Percentiles rank a stretch among this genome's conserved stretches.
Conservation (phyloP, 768 basidiomycete genomes). For the Lentinus brumalis region DNA sequence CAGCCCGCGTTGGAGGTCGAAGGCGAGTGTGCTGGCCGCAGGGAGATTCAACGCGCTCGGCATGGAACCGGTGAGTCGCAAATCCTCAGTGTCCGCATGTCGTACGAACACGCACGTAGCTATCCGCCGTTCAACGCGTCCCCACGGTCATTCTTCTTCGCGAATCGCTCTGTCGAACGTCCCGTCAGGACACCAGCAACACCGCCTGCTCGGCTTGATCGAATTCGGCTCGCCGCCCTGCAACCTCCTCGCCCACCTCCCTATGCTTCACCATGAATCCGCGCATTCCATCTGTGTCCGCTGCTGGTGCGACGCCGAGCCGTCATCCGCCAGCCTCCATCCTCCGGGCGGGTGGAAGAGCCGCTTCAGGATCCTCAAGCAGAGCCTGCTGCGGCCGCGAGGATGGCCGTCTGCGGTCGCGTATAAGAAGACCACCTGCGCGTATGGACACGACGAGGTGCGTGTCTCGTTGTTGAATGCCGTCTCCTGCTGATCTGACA, state of each 20-base stretch:
- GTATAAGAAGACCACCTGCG: conserved; percentile 91
- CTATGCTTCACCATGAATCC: conserved; percentile 64
- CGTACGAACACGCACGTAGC: conserved; percentile 34
- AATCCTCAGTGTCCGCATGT: not conserved
- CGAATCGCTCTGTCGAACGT: no score
- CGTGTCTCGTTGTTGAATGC: not conserved
- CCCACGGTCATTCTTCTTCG: conserved; percentile 62
- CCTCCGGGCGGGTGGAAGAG: conserved; percentile 54
- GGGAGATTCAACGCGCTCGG: conserved; percentile 47
- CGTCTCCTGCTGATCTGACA: not conserved
- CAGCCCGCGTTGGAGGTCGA: conserved; percentile 90
- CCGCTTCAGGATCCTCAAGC: conserved; percentile 55
- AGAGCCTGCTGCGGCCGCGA: conserved; percentile 17
- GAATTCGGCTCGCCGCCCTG: conserved; percentile 95
- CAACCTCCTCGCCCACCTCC: conserved; percentile 61
- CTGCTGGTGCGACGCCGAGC: conserved; percentile 73
- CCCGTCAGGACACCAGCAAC: conserved; percentile 38
- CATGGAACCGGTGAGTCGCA: conserved; percentile 44
- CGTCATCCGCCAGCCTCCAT: no score
- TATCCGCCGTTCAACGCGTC: conserved; percentile 50
- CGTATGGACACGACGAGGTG: conserved; percentile 91
- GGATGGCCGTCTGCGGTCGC: conserved; percentile 70
- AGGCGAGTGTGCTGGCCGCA: conserved; percentile 60
- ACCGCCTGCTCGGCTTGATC: conserved; percentile 36
- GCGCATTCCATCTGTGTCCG: conserved; percentile 61